Conservation (phyloP, 2,329 filamentous ascomycete genomes). For the Sclerotinia glacialis region DNA sequence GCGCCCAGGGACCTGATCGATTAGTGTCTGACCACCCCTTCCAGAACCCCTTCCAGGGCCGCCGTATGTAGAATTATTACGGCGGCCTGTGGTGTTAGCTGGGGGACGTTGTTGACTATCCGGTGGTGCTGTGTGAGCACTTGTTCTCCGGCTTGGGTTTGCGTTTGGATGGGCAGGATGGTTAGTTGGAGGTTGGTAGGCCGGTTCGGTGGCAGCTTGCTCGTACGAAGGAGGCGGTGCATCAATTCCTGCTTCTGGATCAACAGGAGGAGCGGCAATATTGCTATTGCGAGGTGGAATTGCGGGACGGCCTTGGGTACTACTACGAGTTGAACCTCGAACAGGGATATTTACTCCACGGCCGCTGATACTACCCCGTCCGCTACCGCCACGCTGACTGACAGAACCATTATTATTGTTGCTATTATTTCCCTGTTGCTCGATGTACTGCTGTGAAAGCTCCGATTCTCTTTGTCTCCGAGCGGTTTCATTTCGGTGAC, state of each 20-base stretch:
- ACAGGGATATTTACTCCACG: neutral
- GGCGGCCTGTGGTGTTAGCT: slow-evolving; percentile 1
- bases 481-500: slow-evolving; percentile 60
- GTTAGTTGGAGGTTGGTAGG: slow-evolving; percentile 50
- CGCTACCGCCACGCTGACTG: slow-evolving; percentile 32
- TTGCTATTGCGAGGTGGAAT: slow-evolving; percentile 24
- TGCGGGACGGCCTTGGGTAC: slow-evolving; percentile 19
- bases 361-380: slow-evolving; percentile 9
- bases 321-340: slow-evolving; percentile 12
- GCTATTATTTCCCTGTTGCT: slow-evolving; percentile 55
- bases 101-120: slow-evolving; percentile 10
- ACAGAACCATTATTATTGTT: slow-evolving; percentile 33
- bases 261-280: slow-evolving; percentile 24
- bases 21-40: slow-evolving; percentile 24
- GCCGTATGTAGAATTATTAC: neutral
- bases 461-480: slow-evolving; percentile 64
- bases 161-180: slow-evolving; percentile 44
- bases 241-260: slow-evolving; percentile 46
- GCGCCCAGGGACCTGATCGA: slow-evolving; percentile 32
- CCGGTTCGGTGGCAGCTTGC: slow-evolving; percentile 56
- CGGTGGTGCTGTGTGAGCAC: slow-evolving; percentile 27
- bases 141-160: slow-evolving; percentile 27
- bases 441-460: slow-evolving; percentile 68
- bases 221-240: slow-evolving; percentile 64
- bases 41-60: slow-evolving; percentile 23